phyloP scores from a whole-genome alignment of 345 rosid species.

The Heritiera fomes region DNA sequence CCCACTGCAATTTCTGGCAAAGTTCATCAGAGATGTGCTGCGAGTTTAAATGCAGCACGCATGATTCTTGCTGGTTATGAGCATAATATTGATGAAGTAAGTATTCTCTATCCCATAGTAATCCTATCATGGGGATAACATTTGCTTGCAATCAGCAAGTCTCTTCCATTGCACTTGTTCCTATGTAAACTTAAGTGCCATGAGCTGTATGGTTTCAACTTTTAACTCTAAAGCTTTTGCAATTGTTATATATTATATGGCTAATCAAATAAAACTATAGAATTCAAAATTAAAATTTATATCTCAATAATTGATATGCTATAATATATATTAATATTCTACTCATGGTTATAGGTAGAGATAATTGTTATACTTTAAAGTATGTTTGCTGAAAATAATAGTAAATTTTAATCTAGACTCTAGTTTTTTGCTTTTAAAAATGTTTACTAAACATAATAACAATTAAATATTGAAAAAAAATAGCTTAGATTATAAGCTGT shows the following conservation, averaged over 20 bases:
- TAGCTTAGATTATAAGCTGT: neutral
- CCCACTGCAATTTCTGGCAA: constrained; percentile 94
- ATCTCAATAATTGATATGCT: neutral
- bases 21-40: constrained; percentile 99
- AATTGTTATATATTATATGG: neutral
- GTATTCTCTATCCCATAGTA: constrained; percentile 24
- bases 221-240: neutral
- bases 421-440: constrained; percentile 1
- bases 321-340: constrained; percentile 2
- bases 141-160: constrained; percentile 5
- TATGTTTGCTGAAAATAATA: neutral
- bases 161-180: neutral
- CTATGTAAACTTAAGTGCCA: constrained; percentile 7
- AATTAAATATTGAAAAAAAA: neutral
- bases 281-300: neutral
- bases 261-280: neutral
- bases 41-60: constrained; percentile 85
- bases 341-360: neutral
- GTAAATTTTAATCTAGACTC: neutral
- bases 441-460: neutral
- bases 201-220: neutral
- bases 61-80: constrained; percentile 99
- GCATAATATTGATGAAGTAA: constrained; percentile 87
- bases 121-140: neutral
- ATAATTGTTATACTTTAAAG: constrained; percentile 7